Evolutionary conservation across 2,329 filamentous ascomycete genomes (phyloP).

Genomic region (Diaporthe nobilis): DNA sequence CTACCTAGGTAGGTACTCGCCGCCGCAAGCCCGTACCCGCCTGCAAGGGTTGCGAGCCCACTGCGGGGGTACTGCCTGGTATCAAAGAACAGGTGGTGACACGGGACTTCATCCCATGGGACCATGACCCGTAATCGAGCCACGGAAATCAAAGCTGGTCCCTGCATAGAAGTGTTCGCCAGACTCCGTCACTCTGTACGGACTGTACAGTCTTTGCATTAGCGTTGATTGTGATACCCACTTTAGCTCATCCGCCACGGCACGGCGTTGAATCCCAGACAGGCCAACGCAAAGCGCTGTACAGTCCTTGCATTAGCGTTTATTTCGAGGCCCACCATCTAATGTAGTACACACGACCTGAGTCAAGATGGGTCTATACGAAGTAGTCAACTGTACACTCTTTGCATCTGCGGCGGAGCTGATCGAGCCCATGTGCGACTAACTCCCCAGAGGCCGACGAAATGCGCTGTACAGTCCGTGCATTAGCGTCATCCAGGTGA

Average conservation of each 20-base stretch:
- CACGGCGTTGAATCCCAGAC: not conserved
- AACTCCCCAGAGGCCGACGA: not conserved
- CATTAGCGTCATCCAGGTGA: not conserved
- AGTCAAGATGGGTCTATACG: no score
- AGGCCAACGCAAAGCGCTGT: not conserved
- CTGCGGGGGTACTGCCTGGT: not conserved
- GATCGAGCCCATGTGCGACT: not conserved
- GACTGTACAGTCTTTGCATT: not conserved
- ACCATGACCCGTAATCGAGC: not conserved
- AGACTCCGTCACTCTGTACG: not conserved
- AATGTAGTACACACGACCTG: no score
- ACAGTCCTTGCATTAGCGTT: no score
- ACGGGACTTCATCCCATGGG: not conserved
- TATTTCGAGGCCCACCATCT: no score
- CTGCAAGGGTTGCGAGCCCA: not conserved
- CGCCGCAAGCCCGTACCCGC: no score
- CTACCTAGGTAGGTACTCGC: not conserved
- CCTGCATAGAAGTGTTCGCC: not conserved
- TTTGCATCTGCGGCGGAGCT: not conserved
- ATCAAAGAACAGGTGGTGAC: not conserved
- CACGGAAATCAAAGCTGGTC: not conserved
- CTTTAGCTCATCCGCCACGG: not conserved
- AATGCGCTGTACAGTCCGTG: not conserved
- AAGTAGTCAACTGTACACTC: not conserved
- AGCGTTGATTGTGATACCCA: not conserved